Base-by-base conservation (phyloP, 257 asterid genomes). In the Rhazya stricta region DNA sequence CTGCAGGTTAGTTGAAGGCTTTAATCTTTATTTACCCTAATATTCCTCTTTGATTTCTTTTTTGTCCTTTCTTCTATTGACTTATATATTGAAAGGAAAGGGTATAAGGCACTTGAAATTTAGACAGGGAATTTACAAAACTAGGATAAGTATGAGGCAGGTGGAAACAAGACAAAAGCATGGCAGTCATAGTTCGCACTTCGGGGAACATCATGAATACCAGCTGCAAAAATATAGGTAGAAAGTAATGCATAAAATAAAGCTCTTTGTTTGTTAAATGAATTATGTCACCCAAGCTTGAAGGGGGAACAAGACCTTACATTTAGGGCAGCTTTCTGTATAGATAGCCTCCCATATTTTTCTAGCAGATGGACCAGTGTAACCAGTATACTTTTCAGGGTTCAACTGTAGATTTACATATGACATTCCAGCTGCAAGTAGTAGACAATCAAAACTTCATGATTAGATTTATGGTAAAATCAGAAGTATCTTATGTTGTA, bases 311-410 rank as follows among this genome's bases (percentile, higher is more conserved):
- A 6, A 3, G 3, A 85, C 94, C 87, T 66, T n/a, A n/a, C n/a
- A n/a, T n/a, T 84, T 85, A 41, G 81, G 87, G 79, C 90, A 88
- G 80, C 84, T 90, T 45, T 90, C 96, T 70, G 43, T 65, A 69
- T 88, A 88, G 50, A 85, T 41, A 76, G 90, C 89, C 68, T 90
- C 91, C 93, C 96, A 90, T 81, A 88, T 90, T 82, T 88, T 88
- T 78, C 88, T 81, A 16, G 90, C 91, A 37, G 87, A 85, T 50
- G 96, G 88, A 68, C 96, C 93, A 36, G 75, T 70, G 76, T 86
- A 90, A 68, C 93, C 93, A 75, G 90, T 90, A 80, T 82, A 88
- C 51, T 90, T 88, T 71, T 90, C 93, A 45, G 90, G 93, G 74
- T 90, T 90, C 83, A 88, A 69, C 78, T 80, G 90, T 73, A 88